Evolutionary conservation across 345 rosid species (phyloP).

Genomic region (Pugionium cornutum): DNA sequence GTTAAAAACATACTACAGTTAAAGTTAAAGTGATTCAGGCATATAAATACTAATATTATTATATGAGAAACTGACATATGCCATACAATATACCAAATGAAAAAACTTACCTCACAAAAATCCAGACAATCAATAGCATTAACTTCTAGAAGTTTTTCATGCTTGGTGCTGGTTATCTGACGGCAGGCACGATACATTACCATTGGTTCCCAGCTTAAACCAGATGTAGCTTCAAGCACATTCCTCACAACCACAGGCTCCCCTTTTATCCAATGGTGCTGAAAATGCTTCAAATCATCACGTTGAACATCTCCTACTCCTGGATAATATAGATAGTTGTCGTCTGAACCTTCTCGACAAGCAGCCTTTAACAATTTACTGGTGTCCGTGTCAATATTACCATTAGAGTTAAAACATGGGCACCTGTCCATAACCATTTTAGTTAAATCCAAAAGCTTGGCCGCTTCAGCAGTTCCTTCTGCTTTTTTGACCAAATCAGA

Average conservation of each 20-base stretch:
- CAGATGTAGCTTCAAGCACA: conserved; percentile 57
- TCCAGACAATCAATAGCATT: conserved; percentile 66
- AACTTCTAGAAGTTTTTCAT: conserved; percentile 46
- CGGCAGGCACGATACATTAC: conserved; percentile 82
- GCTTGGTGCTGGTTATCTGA: conserved; percentile 44
- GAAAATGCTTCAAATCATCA: conserved; percentile 64
- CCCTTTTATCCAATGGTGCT: conserved; percentile 70
- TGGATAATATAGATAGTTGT: conserved; percentile 70
- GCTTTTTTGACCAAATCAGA: conserved; percentile 48
- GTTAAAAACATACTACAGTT: neutral
- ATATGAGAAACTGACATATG: conserved; percentile 6
- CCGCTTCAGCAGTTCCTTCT: conserved; percentile 34
- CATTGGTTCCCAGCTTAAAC: conserved; percentile 86
- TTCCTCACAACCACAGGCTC: conserved; percentile 69
- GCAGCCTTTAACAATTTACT: conserved; percentile 55
- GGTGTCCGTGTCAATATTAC: conserved; percentile 35
- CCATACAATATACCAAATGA: neutral
- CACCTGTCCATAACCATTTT: conserved; percentile 37
- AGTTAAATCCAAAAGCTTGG: conserved; percentile 9
- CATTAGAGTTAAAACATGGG: conserved; percentile 49
- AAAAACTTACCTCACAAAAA: conserved; percentile 45
- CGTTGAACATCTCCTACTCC: conserved; percentile 41
- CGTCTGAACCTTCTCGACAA: conserved; percentile 49
- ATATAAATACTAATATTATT: neutral
- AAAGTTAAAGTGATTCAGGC: neutral